Conservation (phyloP, 78 protist species). For the Cavenderia fasciculata region DNA sequence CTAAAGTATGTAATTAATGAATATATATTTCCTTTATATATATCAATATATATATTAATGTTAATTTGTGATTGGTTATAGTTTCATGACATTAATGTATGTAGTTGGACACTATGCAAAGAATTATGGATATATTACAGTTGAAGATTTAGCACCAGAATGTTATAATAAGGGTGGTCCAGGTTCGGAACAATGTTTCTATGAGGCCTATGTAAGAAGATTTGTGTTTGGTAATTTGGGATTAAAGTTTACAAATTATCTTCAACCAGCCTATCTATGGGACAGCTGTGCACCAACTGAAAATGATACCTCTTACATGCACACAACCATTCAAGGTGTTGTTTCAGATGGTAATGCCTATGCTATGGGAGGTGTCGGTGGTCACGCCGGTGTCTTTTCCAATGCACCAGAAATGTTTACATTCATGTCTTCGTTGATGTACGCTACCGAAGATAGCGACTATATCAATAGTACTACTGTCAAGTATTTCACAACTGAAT, state of each 20-base stretch:
- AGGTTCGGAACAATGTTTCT: conserved; percentile 79
- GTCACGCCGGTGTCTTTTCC: conserved; percentile 92
- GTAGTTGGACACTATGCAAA: conserved; percentile 81
- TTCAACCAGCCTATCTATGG: conserved; percentile 26
- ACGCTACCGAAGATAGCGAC: background rate
- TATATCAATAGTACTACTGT: conserved; percentile 84
- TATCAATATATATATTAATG: background rate
- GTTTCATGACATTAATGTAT: conserved; percentile 88
- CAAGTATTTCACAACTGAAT: conserved; percentile 41
- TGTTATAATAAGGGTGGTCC: conserved; percentile 66
- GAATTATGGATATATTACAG: conserved; percentile 1
- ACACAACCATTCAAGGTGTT: conserved; percentile 79
- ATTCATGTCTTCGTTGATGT: conserved; percentile 52
- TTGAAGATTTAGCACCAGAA: conserved; percentile 25
- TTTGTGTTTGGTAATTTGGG: conserved; percentile 50
- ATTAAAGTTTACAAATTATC: conserved; percentile 39
- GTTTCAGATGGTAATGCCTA: conserved; percentile 91
- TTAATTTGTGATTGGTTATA: conserved; percentile 43
- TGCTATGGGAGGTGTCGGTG: conserved; percentile 90
- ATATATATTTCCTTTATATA: background rate
- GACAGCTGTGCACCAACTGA: conserved; percentile 73
- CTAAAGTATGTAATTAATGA: conserved; percentile 14
- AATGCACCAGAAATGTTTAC: conserved; percentile 56
- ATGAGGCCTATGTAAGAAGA: conserved; percentile 84
- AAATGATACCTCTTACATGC: conserved; percentile 81